These are phyloP conservation scores for Drechslerella dactyloides DNA, from an alignment of 2,329 filamentous ascomycete genomes.

Conservation along the genomic window DNA sequence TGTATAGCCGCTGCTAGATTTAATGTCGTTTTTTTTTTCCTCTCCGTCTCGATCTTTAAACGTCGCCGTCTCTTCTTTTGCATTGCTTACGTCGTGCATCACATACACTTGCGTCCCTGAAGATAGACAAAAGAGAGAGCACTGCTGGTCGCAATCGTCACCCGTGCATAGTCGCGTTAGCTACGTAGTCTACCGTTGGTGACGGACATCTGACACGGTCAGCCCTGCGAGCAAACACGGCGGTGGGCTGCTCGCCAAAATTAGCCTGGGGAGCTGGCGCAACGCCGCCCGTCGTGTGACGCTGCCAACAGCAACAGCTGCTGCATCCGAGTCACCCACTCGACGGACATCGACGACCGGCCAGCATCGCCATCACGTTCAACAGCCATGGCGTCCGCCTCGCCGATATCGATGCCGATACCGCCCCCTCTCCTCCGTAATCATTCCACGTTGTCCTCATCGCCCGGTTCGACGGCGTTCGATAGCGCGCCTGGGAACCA, in stretches of 20 bases:
- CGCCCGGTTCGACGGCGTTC: conserved; percentile 23
- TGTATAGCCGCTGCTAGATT: conserved; percentile 43
- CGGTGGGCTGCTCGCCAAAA: background rate
- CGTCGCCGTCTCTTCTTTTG: too few relatives aligned
- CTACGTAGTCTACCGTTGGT: too few relatives aligned
- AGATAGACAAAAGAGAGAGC: too few relatives aligned
- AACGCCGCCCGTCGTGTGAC: conserved; percentile 40
- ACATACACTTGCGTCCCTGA: too few relatives aligned
- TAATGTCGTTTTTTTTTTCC: conserved; percentile 22
- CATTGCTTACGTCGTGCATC: too few relatives aligned
- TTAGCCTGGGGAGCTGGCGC: conserved; percentile 5
- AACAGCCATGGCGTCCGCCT: conserved; percentile 25
- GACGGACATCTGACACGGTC: too few relatives aligned
- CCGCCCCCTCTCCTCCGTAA: conserved; percentile 21
- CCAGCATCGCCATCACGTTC: background rate
- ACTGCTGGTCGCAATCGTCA: too few relatives aligned
- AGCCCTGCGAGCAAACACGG: too few relatives aligned
- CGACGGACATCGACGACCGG: background rate
- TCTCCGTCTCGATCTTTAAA: too few relatives aligned
- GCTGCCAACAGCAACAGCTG: background rate
- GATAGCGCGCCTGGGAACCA: conserved; percentile 46
- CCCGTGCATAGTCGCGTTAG: too few relatives aligned
- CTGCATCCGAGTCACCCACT: background rate
- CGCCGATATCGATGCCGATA: conserved; percentile 30
- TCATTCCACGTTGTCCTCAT: conserved; percentile 34